A percentile compares a stretch with the other conserved stretches of the same genome.
These are phyloP conservation scores for Auricularia heimuer DNA, from an alignment of 768 basidiomycete genomes.

Conservation along the genomic window DNA sequence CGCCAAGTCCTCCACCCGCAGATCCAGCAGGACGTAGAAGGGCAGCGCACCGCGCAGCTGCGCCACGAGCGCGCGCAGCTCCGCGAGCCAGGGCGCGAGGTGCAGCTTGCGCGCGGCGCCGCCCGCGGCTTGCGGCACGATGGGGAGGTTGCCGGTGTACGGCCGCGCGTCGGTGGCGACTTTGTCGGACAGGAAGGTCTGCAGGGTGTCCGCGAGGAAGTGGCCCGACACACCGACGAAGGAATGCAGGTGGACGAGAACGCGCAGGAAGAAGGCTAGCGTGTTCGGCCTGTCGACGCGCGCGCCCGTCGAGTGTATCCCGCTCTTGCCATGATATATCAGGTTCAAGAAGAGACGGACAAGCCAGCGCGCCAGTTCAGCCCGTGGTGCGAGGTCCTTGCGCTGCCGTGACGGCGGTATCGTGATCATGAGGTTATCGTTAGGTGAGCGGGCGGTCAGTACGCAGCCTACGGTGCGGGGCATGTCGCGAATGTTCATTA, in stretches of 20 bases:
- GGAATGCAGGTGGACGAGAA: conserved; percentile 23
- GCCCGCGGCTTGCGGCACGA: conserved; percentile 11
- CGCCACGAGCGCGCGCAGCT: conserved; percentile 17
- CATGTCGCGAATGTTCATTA: conserved; percentile 21
- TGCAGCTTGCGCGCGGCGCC: conserved; percentile 11
- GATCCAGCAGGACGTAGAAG: conserved; percentile 5
- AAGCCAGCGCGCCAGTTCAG: conserved; percentile 26
- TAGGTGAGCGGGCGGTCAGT: conserved; percentile 11
- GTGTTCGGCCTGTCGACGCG: conserved; percentile 22
- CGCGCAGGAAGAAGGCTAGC: conserved; percentile 23
- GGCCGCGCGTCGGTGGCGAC: conserved; percentile 19
- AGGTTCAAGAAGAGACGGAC: conserved; percentile 24
- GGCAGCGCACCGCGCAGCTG: conserved; percentile 14
- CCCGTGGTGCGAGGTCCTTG: conserved; percentile 11
- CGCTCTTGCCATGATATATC: conserved; percentile 18
- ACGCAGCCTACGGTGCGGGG: conserved; percentile 21
- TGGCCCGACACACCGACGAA: conserved; percentile 27
- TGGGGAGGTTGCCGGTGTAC: conserved; percentile 20
- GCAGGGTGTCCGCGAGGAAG: conserved; percentile 28
- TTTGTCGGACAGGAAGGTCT: conserved; percentile 18
- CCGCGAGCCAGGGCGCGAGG: conserved; percentile 16
- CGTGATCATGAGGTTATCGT: conserved; percentile 15
- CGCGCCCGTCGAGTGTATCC: conserved; percentile 16
- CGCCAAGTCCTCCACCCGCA: conserved; percentile 10
- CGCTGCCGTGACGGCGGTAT: background rate